Evolutionary conservation across 495 filamentous ascomycete species (phyloP).

Genomic region (Penicillium diatomitis): DNA sequence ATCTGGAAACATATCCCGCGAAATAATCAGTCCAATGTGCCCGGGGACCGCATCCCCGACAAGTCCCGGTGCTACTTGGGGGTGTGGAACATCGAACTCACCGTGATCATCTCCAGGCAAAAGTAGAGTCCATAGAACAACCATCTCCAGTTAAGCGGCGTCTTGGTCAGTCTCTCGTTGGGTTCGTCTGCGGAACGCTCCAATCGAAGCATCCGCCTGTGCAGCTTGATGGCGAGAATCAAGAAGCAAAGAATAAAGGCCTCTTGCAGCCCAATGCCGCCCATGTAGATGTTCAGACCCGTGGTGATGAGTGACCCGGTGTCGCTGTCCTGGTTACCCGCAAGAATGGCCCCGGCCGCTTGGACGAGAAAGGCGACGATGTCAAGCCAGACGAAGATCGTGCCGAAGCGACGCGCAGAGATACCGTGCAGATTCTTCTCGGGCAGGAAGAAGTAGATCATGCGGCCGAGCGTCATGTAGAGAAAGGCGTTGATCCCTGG

Average conservation of each 20-base stretch:
- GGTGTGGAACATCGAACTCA: conserved; percentile 21
- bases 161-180: conserved; percentile 11
- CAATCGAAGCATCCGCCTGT: conserved; percentile 26
- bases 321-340: conserved; percentile 4
- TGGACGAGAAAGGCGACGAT: conserved; percentile 58
- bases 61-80: conserved; percentile 1
- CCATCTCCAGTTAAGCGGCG: conserved; percentile 22
- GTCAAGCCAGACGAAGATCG: conserved; percentile 56
- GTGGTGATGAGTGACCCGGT: conserved; percentile 12
- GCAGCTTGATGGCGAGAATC: conserved; percentile 39
- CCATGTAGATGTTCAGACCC: conserved; percentile 43
- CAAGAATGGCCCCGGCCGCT: conserved; percentile 35
- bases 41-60: conserved; percentile 1
- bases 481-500: conserved; percentile 49
- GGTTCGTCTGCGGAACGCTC: conserved; percentile 20
- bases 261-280: conserved; percentile 51
- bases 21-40: neutral
- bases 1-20: neutral
- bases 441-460: conserved; percentile 44
- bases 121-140: conserved; percentile 44
- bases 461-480: conserved; percentile 57
- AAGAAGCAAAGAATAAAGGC: conserved; percentile 49
- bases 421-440: conserved; percentile 36
- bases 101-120: conserved; percentile 42
- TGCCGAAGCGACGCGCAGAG: conserved; percentile 19